These are phyloP conservation scores for Hemileccinum rubropunctum DNA, from an alignment of 768 basidiomycete species.

Conservation along the genomic window DNA sequence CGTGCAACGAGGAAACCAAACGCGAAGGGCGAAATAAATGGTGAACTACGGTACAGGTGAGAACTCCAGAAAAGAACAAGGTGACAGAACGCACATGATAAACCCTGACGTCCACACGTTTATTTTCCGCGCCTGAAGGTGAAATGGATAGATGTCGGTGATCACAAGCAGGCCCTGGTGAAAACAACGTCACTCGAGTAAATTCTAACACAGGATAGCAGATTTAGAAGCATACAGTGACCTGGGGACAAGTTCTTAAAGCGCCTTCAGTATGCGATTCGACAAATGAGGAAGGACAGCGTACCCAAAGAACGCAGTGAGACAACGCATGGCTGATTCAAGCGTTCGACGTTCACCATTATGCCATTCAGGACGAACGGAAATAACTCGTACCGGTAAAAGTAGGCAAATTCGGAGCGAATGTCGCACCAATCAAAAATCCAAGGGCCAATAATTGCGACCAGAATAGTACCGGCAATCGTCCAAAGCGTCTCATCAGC, in stretches of 20 bases:
- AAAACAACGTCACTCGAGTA: background rate
- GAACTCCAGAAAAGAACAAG: conserved; percentile 23
- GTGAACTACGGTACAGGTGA: conserved; percentile 29
- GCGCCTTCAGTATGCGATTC: background rate
- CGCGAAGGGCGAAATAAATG: conserved; percentile 29
- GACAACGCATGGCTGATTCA: conserved; percentile 30
- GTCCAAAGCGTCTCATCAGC: conserved; percentile 29
- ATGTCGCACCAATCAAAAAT: conserved; percentile 50
- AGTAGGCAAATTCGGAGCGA: conserved; percentile 45
- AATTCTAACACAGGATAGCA: background rate
- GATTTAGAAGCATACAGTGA: conserved; percentile 32
- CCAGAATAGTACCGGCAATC: conserved; percentile 32
- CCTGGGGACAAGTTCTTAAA: conserved; percentile 49
- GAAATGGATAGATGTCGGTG: conserved; percentile 53
- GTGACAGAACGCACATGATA: conserved; percentile 46
- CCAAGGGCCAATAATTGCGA: conserved; percentile 39
- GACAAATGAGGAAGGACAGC: background rate
- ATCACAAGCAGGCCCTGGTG: conserved; percentile 43
- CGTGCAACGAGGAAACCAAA: conserved; percentile 31
- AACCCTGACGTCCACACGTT: conserved; percentile 56
- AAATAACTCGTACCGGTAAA: conserved; percentile 39
- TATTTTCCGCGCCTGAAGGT: conserved; percentile 49
- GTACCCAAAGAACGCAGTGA: conserved; percentile 33
- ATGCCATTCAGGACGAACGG: background rate
- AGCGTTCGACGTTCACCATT: background rate